Percentiles rank a stretch among this genome's conserved stretches.
These are phyloP conservation scores for Kernera saxatilis DNA, from an alignment of 345 rosid species.

Conservation along the genomic window DNA sequence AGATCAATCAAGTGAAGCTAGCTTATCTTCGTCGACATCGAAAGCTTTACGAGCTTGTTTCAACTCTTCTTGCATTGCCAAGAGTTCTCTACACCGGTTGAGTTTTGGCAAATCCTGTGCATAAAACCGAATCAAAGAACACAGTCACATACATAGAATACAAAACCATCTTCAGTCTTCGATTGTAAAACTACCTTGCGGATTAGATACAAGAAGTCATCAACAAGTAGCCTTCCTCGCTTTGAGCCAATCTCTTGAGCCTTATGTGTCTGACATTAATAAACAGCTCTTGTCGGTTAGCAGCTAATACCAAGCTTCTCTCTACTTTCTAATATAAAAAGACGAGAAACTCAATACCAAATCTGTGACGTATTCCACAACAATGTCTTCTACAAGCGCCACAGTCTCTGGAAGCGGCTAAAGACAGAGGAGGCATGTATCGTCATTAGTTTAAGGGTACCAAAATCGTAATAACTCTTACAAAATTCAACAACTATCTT, in stretches of 20 bases:
- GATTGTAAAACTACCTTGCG: slow-evolving; percentile 57
- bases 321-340: not conserved
- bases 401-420: slow-evolving; percentile 96
- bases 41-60: slow-evolving; percentile 96
- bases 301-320: not conserved
- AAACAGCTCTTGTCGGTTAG: not conserved
- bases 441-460: not conserved
- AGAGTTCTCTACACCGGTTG: slow-evolving; percentile 78
- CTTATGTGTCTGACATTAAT: slow-evolving; percentile 58
- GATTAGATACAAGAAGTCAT: slow-evolving; percentile 75
- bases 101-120: slow-evolving; percentile 86
- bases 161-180: not conserved
- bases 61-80: slow-evolving; percentile 93
- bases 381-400: slow-evolving; percentile 90
- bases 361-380: slow-evolving; percentile 85
- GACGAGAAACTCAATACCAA: slow-evolving; percentile 43
- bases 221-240: slow-evolving; percentile 76
- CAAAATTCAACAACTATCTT: not conserved
- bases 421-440: slow-evolving; percentile 14
- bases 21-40: slow-evolving; percentile 86
- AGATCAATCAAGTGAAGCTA: slow-evolving; percentile 30
- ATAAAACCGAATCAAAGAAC: not conserved
- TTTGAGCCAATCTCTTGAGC: slow-evolving; percentile 85
- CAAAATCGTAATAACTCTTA: not conserved
- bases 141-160: not conserved